Base-by-base conservation (phyloP, 768 basidiomycete species). In the Calocybe gangraenosa region DNA sequence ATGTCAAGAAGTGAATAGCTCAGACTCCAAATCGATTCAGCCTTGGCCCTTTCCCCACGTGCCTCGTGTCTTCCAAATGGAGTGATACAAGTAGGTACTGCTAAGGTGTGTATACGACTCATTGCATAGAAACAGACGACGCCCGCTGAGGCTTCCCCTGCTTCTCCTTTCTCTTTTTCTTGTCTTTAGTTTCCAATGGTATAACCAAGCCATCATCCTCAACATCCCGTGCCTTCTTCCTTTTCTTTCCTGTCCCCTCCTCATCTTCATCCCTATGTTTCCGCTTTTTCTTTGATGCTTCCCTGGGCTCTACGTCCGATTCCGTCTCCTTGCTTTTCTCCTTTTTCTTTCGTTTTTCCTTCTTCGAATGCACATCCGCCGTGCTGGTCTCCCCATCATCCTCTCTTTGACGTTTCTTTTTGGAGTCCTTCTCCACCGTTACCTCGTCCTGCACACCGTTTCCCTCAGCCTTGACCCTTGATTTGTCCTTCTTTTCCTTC, bases 11-110 rank as follows among this genome's bases (percentile, higher is more conserved):
- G 23, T 47, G 54, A 49, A 42, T 48, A 50, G 49, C 21, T 39
- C 25, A 37, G 53, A 21, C 50, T 40, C 47, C 44, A 43, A 64
- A 65, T 66, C 61, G 64, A 65, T 64, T 57, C 58, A 11, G 55
- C 52, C 44, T 46, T 48, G 44, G n/a, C n/a, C 20, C 47, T 49
- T 44, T 54, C 49, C 48, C 54, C 64, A 65, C 64, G 64, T 65
- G 64, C 55, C 50, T 49, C 39, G 32, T 28, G 25, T 11, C 25
- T 11, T 53, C 51, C 55, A 49, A 44, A 42, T 52, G 5, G 17
- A 35, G 6, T n/a, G 14, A n/a, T 5, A 5, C 34, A 35, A 28
- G 25, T 28, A 5, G 25, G 25, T n/a, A n/a, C n/a, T n/a, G n/a
- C n/a, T n/a, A n/a, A n/a, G n/a, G n/a, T n/a, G n/a, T n/a, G n/a